Evolutionary conservation across 805 yeast species (phyloP).

Genomic region (Ogataea nitratoaversa): DNA sequence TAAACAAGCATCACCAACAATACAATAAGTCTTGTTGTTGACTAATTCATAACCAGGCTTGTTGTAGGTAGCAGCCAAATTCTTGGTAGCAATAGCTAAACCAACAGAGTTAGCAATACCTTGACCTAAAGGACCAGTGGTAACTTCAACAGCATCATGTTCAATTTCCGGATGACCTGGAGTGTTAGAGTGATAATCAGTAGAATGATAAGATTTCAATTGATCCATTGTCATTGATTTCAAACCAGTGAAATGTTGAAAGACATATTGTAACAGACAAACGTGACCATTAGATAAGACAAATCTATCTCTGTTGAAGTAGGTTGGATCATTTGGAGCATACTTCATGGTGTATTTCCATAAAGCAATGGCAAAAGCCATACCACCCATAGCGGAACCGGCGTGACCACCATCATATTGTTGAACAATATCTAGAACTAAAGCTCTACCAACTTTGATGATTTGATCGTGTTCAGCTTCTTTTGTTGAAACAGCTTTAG

Average conservation of each 20-base stretch:
- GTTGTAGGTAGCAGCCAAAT: constrained; percentile 89
- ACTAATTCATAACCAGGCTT: constrained; percentile 73
- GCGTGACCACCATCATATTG: constrained; percentile 75
- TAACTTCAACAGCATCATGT: constrained; percentile 90
- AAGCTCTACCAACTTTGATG: constrained; percentile 31
- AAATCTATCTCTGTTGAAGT: constrained; percentile 95
- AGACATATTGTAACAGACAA: constrained; percentile 79
- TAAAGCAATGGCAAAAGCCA: constrained; percentile 88
- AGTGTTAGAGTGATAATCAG: constrained; percentile 83
- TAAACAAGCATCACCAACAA: constrained; percentile 96
- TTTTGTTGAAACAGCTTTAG: constrained; percentile 23
- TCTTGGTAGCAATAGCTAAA: constrained; percentile 89
- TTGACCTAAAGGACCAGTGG: constrained; percentile 99
- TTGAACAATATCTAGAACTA: constrained; percentile 32
- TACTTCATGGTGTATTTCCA: constrained; percentile 71
- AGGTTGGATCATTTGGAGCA: constrained; percentile 86
- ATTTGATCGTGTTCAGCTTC: constrained; percentile 27
- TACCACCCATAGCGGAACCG: constrained; percentile 98
- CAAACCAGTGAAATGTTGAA: constrained; percentile 85
- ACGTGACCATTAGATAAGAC: constrained; percentile 97
- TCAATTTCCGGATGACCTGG: constrained; percentile 98
- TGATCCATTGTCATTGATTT: constrained; percentile 72
- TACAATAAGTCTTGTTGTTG: constrained; percentile 70
- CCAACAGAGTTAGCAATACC: constrained; percentile 97
- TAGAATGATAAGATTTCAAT: constrained; percentile 65